Conservation (phyloP, 2,329 filamentous ascomycete species). For the Microcyclospora pomicola region DNA sequence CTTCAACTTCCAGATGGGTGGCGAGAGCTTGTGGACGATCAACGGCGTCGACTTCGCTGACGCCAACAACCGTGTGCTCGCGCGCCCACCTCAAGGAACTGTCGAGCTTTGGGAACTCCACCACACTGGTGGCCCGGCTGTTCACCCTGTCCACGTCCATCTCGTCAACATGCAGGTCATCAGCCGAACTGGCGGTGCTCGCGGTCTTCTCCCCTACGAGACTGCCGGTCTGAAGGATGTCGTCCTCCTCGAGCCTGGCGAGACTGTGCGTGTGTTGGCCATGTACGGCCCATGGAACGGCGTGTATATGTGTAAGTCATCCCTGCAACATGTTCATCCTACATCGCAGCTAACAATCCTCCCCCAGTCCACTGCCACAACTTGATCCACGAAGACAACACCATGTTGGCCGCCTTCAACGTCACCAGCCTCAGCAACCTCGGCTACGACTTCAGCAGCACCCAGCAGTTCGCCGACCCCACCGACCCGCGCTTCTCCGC, state of each 20-base stretch:
- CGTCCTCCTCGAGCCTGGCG: constrained; percentile 39
- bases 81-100: constrained; percentile 33
- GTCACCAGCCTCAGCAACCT: constrained; percentile 24
- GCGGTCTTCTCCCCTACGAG: constrained; percentile 39
- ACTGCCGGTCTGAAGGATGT: constrained; percentile 43
- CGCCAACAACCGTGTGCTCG: constrained; percentile 35
- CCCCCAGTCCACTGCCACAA: constrained; percentile 24
- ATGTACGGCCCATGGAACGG: constrained; percentile 42
- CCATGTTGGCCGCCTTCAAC: constrained; percentile 33
- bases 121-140: constrained; percentile 38
- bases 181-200: constrained; percentile 32
- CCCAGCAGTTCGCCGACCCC: constrained; percentile 11
- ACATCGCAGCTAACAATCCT: too few relatives aligned
- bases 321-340: too few relatives aligned
- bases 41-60: constrained; percentile 38
- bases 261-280: constrained; percentile 38
- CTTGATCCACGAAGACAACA: constrained; percentile 32
- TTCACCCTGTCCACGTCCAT: constrained; percentile 45
- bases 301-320: constrained; percentile 24
- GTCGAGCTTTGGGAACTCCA: constrained; percentile 38
- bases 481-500: constrained; percentile 13
- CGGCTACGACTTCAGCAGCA: constrained; percentile 13
- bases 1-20: constrained; percentile 33
- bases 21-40: constrained; percentile 33
- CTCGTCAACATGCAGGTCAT: constrained; percentile 45